Conservation (phyloP, 2,329 filamentous ascomycete genomes). For the Arthrobotrys sinensis region DNA sequence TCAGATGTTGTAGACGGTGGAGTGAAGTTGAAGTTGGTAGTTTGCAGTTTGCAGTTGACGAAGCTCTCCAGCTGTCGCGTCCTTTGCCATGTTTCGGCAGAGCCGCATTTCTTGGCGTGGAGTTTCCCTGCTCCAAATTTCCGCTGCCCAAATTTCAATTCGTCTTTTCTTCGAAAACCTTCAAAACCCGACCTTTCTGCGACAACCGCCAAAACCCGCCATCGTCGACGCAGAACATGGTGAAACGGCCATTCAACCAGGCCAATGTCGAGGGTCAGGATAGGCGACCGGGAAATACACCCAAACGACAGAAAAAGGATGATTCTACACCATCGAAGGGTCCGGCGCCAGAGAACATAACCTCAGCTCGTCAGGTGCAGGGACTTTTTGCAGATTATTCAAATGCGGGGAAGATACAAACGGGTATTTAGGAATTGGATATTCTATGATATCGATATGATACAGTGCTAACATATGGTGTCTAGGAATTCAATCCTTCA, state of each 20-base stretch:
- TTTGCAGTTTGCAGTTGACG: constrained; percentile 39
- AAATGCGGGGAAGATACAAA: constrained; percentile 50
- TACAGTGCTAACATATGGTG: not conserved
- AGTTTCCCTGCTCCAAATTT: constrained; percentile 30
- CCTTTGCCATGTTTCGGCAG: constrained; percentile 40
- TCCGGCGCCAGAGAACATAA: constrained; percentile 41
- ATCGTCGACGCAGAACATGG: constrained; percentile 27
- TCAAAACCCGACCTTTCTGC: constrained; percentile 1
- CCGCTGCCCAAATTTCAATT: constrained; percentile 12
- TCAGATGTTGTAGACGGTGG: constrained; percentile 16
- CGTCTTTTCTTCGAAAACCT: not conserved
- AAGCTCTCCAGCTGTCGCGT: constrained; percentile 60
- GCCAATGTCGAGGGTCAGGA: constrained; percentile 56
- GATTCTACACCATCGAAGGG: constrained; percentile 37
- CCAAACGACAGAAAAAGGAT: constrained; percentile 57
- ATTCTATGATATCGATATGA: not conserved
- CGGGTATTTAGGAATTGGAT: constrained; percentile 19
- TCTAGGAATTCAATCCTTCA: constrained; percentile 63
- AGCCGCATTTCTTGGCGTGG: constrained; percentile 55
- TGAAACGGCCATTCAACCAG: constrained; percentile 58
- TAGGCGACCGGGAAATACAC: constrained; percentile 36
- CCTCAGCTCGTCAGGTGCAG: constrained; percentile 48
- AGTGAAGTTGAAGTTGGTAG: constrained; percentile 14
- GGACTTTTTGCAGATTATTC: constrained; percentile 57
- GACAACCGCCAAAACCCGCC: constrained; percentile 6